phyloP scores from a whole-genome alignment of 2,329 filamentous ascomycete species.

The Ophiocordyceps polyrhachis-furcata region DNA sequence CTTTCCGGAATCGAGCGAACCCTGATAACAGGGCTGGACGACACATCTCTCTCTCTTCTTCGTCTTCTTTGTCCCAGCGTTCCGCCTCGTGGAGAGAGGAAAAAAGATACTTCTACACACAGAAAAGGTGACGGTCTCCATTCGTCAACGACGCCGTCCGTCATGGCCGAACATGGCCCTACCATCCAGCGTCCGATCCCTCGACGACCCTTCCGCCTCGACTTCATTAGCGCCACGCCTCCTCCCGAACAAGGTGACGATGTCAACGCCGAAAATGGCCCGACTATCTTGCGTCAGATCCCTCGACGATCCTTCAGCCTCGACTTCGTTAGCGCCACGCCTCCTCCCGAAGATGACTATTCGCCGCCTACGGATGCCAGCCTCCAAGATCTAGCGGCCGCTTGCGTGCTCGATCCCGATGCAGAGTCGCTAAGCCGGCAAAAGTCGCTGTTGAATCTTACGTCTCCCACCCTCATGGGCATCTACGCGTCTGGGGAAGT shows the following conservation, averaged over 20 bases:
- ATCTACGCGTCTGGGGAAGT: slow-evolving; percentile 76
- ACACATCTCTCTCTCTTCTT: no score
- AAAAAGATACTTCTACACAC: no score
- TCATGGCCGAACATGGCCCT: slow-evolving; percentile 26
- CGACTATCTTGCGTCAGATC: slow-evolving; percentile 46
- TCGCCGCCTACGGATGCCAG: slow-evolving; percentile 7
- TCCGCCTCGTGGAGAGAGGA: background rate
- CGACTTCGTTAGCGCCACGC: slow-evolving; percentile 26
- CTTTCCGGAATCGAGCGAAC: background rate
- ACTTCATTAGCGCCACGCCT: slow-evolving; percentile 26
- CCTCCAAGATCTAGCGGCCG: slow-evolving; percentile 12
- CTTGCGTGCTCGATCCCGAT: slow-evolving; percentile 22
- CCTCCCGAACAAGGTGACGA: no score
- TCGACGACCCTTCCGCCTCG: slow-evolving; percentile 50
- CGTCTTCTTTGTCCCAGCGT: background rate
- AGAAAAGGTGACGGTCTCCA: background rate
- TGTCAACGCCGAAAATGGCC: slow-evolving; percentile 16
- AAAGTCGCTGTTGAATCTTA: slow-evolving; percentile 69
- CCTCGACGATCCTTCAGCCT: slow-evolving; percentile 55
- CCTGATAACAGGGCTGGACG: background rate
- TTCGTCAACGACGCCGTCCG: background rate
- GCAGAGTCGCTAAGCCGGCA: slow-evolving; percentile 40
- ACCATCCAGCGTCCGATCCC: slow-evolving; percentile 50
- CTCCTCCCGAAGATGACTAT: slow-evolving; percentile 15
- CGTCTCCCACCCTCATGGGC: slow-evolving; percentile 72